Evolutionary conservation across 2,329 filamentous ascomycete genomes (phyloP), one percentile per base, ranked within the genome.

Genomic region (Penicillium vulpinum): DNA sequence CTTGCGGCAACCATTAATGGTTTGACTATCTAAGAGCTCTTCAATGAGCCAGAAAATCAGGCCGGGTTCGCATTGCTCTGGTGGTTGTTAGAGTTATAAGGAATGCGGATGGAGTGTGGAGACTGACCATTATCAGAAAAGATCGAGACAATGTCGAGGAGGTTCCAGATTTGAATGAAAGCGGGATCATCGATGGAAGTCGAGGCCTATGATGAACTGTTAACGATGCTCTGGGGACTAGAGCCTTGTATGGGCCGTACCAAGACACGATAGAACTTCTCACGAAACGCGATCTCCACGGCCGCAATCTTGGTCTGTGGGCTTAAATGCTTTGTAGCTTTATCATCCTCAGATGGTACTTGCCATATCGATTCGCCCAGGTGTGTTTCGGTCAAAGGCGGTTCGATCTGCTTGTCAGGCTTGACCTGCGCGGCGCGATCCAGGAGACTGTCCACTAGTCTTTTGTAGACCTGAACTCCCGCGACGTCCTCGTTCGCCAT

Each of bases 1-100:
- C 59, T 85, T 90, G 58, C 92, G 88, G 71, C 94, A 99, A 31
- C 91, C 92, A 24, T 91, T 85, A 40, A 97, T 96, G 0, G 92
- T 96, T 73, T 99, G 93, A 69, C 92, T 96, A 73, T 99, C 95
- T 26, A 99, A 83, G 1, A 99, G 84, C 75, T 97, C 94, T 73
- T 99, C 94, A 21, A 97, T 87, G 16, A 99, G 85, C 84, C 90
- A 92, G 68, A 96, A 92, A 8, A 94, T 82, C 9, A 99, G 80
- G 18, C 89, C 89, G 0, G 91, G 86, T 62, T 96, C 92, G 65
- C 85, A 87, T 66, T 84, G 74, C 67, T 80, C 78, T 79, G 51
- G 35, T 54, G 40, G n/a, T 45, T 58, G 60, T 75, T 57, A 71
- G 67, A 54, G 35, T 21, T 4, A 13, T 35, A 24, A 26, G 7